phyloP scores from a whole-genome alignment of 2,329 filamentous ascomycete genomes.

The Venturia carpophila region DNA sequence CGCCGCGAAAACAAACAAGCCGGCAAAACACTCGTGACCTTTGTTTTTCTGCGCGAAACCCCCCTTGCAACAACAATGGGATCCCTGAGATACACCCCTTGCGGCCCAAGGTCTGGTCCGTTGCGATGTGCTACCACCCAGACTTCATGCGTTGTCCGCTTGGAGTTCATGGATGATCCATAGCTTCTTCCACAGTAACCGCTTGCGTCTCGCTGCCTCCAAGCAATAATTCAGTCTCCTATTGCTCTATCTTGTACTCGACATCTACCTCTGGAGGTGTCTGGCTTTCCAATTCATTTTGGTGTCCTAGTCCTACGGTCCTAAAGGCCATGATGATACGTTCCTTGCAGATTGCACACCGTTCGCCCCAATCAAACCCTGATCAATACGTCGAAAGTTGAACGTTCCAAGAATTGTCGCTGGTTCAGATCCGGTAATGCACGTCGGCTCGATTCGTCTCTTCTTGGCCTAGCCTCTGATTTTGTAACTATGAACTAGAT shows the following conservation, averaged over 20 bases:
- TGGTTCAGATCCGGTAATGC: background rate
- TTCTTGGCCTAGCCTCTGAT: background rate
- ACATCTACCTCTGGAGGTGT: background rate
- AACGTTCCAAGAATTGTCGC: background rate
- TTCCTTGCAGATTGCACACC: background rate
- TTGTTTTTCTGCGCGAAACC: background rate
- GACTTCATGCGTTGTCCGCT: background rate
- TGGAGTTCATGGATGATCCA: background rate
- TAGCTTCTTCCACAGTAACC: background rate
- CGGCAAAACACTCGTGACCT: background rate
- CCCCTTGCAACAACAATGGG: slow-evolving; percentile 1
- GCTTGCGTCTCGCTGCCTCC: background rate
- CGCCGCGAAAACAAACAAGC: slow-evolving; percentile 1
- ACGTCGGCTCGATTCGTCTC: background rate
- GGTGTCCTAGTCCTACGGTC: background rate
- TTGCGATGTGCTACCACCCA: slow-evolving; percentile 9
- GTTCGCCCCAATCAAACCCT: background rate
- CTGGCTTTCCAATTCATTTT: background rate
- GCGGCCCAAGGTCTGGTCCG: background rate
- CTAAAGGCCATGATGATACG: too few species aligned
- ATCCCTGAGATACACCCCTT: background rate
- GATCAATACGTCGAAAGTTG: too few species aligned
- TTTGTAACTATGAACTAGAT: too few species aligned
- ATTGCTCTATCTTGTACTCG: background rate
- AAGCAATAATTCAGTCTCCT: background rate